Conservation (phyloP, 805 yeast genomes). For the Metschnikowia peoriensis region DNA sequence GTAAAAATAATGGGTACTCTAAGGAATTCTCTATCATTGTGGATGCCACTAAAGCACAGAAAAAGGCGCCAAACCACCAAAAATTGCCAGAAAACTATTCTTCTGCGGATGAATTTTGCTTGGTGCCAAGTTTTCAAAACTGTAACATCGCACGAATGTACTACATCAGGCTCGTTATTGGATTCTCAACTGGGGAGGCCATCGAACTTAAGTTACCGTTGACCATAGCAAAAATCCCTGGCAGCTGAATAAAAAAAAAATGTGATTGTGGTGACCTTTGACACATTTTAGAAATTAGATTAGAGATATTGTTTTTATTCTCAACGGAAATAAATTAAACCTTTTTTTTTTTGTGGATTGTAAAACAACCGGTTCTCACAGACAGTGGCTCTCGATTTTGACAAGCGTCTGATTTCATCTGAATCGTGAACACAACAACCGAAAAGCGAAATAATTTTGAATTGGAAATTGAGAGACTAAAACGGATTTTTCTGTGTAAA, state of each 20-base stretch:
- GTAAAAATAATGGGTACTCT: conserved; percentile 14
- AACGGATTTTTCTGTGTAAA: no score
- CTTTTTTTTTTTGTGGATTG: no score
- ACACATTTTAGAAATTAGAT: no score
- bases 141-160: conserved; percentile 36
- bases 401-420: no score
- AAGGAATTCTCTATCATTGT: conserved; percentile 25
- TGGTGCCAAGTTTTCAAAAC: conserved; percentile 40
- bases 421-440: no score
- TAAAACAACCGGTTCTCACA: no score
- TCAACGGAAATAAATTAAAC: no score
- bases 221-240: conserved; percentile 22
- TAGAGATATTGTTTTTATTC: no score
- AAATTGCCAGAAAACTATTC: conserved; percentile 10
- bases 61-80: conserved; percentile 11
- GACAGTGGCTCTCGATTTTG: no score
- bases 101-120: conserved; percentile 26
- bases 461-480: no score
- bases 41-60: conserved; percentile 27
- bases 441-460: no score
- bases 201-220: conserved; percentile 32
- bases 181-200: conserved; percentile 21
- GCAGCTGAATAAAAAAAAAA: not conserved
- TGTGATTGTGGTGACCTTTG: no score
- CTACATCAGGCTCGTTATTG: conserved; percentile 25